Evolutionary conservation across 2,329 filamentous ascomycete genomes (phyloP).

Genomic region (Tricladium varicosporioides): DNA sequence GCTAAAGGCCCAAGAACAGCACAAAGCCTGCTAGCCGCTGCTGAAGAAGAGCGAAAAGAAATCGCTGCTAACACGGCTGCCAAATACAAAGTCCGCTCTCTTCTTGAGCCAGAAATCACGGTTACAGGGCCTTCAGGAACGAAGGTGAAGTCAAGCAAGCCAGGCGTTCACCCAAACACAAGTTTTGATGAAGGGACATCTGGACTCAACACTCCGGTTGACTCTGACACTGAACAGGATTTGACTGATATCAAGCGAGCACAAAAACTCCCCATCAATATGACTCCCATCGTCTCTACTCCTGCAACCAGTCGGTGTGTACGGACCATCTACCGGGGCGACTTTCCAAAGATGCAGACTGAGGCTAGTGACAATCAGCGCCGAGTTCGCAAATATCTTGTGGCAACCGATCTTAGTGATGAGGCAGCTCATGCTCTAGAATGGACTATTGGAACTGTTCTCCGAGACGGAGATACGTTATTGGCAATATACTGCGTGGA

Average conservation of each 20-base stretch:
- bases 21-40: slow-evolving; percentile 67
- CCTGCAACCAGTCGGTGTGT: slow-evolving; percentile 78
- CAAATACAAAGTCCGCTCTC: slow-evolving; percentile 31
- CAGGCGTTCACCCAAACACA: slow-evolving; percentile 74
- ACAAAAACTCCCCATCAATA: slow-evolving; percentile 77
- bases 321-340: slow-evolving; percentile 85
- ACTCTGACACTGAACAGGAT: slow-evolving; percentile 85
- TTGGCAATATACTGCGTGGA: slow-evolving; percentile 92
- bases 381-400: slow-evolving; percentile 83
- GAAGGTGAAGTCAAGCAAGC: slow-evolving; percentile 52
- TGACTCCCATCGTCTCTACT: slow-evolving; percentile 76
- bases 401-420: slow-evolving; percentile 92
- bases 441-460: slow-evolving; percentile 94
- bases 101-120: slow-evolving; percentile 60
- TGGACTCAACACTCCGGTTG: slow-evolving; percentile 56
- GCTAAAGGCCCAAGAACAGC: slow-evolving; percentile 43
- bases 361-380: slow-evolving; percentile 77
- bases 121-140: slow-evolving; percentile 63
- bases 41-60: slow-evolving; percentile 70
- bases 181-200: slow-evolving; percentile 68
- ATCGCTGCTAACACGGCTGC: slow-evolving; percentile 23
- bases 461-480: slow-evolving; percentile 90
- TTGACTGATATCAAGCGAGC: slow-evolving; percentile 82
- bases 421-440: slow-evolving; percentile 94
- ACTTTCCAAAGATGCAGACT: slow-evolving; percentile 73